Percentiles rank a stretch among this genome's conserved stretches.
Evolutionary conservation across 1,284 basidiomycete genomes (phyloP).

Genomic region (Tausonia pullulans): DNA sequence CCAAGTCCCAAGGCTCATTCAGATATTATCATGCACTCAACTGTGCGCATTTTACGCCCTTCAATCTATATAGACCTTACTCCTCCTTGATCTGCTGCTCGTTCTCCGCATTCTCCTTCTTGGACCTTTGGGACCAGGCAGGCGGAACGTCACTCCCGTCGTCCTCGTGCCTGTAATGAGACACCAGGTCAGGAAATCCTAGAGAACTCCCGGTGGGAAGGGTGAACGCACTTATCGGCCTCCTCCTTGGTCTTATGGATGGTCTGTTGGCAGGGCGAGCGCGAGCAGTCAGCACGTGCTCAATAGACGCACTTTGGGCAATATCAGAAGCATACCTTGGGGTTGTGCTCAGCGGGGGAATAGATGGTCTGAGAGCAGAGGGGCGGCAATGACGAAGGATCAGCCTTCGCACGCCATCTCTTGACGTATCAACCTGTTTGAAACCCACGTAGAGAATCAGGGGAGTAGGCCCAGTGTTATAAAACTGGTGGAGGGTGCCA

Average conservation of each 20-base stretch:
- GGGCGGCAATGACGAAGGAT: neutral
- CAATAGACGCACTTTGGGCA: no score
- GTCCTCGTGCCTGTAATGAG: slow-evolving; percentile 30
- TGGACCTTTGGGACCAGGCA: slow-evolving; percentile 27
- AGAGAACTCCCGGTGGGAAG: neutral
- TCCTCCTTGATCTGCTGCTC: neutral
- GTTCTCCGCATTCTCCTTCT: neutral
- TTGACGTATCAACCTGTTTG: neutral
- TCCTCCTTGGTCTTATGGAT: slow-evolving; percentile 36
- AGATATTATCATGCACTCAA: no score
- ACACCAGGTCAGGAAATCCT: neutral
- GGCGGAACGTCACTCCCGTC: slow-evolving; percentile 35
- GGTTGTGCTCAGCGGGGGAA: slow-evolving; percentile 34
- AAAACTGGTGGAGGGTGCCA: slow-evolving; percentile 34
- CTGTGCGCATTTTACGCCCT: no score
- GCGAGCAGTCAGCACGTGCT: no score
- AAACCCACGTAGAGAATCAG: slow-evolving; percentile 30
- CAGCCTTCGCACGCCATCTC: neutral
- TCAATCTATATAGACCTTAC: neutral
- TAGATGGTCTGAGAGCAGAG: slow-evolving; percentile 16
- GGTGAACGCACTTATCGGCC: slow-evolving; percentile 13
- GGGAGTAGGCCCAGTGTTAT: slow-evolving; percentile 32
- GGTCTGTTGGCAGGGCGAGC: slow-evolving; percentile 5
- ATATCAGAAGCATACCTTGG: slow-evolving; percentile 16
- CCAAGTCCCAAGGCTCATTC: no score